Evolutionary conservation across 345 rosid genomes (phyloP).

Genomic region (Tarenaya hassleriana): DNA sequence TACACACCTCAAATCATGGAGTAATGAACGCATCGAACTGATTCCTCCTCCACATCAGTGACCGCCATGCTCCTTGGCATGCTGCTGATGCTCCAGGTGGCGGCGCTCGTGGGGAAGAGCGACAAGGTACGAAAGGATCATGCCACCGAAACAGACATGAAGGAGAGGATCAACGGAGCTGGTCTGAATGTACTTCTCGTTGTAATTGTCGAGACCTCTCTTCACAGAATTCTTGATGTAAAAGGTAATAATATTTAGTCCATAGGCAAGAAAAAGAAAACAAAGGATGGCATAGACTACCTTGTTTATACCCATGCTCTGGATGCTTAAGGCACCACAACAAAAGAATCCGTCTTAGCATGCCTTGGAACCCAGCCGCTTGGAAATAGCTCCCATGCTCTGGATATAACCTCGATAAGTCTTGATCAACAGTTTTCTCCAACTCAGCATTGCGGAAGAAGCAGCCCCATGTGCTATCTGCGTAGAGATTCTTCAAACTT

Average conservation of each 20-base stretch:
- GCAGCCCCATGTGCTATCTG: constrained; percentile 90
- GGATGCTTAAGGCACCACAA: constrained; percentile 88
- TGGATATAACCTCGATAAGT: constrained; percentile 80
- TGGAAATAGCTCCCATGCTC: constrained; percentile 84
- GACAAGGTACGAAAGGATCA: constrained; percentile 71
- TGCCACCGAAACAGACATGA: constrained; percentile 72
- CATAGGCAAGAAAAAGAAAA: neutral
- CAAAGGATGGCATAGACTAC: constrained; percentile 25
- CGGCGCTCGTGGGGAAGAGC: constrained; percentile 94
- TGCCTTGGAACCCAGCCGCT: constrained; percentile 79
- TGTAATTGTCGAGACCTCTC: constrained; percentile 61
- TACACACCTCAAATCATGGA: constrained; percentile 19
- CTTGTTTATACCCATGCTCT: constrained; percentile 75
- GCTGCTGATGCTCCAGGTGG: constrained; percentile 85
- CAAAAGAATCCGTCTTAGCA: constrained; percentile 69
- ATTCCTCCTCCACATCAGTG: constrained; percentile 42
- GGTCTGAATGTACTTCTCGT: constrained; percentile 78
- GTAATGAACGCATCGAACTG: constrained; percentile 3
- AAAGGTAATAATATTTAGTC: neutral
- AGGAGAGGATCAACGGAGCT: constrained; percentile 62
- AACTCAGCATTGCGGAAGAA: constrained; percentile 80
- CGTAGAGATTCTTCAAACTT: neutral
- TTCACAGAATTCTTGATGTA: constrained; percentile 38
- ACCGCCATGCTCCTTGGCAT: constrained; percentile 62
- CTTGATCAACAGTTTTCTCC: constrained; percentile 83